Evolutionary conservation across 345 rosid genomes (phyloP), one percentile per base, ranked within the genome.

Genomic region (Aquilaria malaccensis): DNA sequence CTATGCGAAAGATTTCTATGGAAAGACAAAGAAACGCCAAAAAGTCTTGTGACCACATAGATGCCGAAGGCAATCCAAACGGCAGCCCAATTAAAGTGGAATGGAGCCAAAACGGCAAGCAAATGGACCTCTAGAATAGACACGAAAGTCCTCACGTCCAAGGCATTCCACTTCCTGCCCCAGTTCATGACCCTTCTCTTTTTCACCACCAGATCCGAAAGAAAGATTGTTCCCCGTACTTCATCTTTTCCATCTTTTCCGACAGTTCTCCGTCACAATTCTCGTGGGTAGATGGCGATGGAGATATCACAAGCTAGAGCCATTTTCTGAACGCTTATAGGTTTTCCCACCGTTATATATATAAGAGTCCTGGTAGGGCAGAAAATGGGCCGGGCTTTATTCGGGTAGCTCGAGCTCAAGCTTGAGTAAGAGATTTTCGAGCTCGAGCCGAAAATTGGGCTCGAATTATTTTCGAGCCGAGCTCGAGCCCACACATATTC

Each of bases 151-250:
- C 70, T 77, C 14, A 76, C 59, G 57, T 88, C 96, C 82, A 71
- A 22, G 0, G 78, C 30, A 31, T 68, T 83, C 95, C 96, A 88
- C 13, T 75, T 63, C 72, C 96, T 80, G 5, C 73, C 77, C 73
- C 73, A 69, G 66, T 74, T 76, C 1, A 72, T 63, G 10, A 30
- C 29, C 43, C 77, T 81, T 68, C 64, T 74, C 59, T 78, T 77
- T 75, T 76, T 80, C 72, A 87, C 93, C 80, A 74, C 77, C 69
- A 90, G 92, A 72, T 85, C 88, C 12, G 97, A 87, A 6, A 83
- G 67, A 69, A 82, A 50, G 55, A 87, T 87, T 79, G 81, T 81
- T 59, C 79, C 65, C 58, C 45, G 48, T 53, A 72, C 50, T 68
- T 70, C 29, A 15, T 14, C 31, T 14, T 58, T 78, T 12, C 58